Conservation (phyloP, 106 monocot species). For the Amphibolis antarctica region DNA sequence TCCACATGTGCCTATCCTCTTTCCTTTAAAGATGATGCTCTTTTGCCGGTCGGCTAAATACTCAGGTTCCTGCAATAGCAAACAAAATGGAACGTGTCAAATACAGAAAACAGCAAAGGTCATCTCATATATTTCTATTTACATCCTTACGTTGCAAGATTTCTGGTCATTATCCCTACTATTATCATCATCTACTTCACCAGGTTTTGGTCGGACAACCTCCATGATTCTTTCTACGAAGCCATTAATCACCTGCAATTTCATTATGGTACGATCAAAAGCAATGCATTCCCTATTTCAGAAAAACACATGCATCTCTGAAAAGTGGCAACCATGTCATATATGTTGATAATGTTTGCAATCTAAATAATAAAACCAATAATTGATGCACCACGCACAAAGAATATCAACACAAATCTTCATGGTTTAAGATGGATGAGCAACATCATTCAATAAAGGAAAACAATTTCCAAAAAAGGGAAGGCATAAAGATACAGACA, state of each 20-base stretch:
- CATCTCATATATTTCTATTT: background rate
- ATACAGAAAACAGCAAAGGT: background rate
- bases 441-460: too few species aligned
- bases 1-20: slow-evolving; percentile 9
- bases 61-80: slow-evolving; percentile 9
- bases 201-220: background rate
- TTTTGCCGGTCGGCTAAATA: slow-evolving; percentile 9
- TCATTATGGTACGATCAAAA: background rate
- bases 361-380: too few species aligned
- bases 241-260: slow-evolving; percentile 6
- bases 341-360: too few species aligned
- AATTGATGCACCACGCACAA: too few species aligned
- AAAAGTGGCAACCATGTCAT: too few species aligned
- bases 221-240: slow-evolving; percentile 13
- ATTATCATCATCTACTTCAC: background rate
- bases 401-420: too few species aligned
- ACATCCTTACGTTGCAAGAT: slow-evolving; percentile 6
- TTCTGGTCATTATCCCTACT: slow-evolving; percentile 2
- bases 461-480: too few species aligned
- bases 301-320: too few species aligned
- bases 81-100: background rate
- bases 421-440: too few species aligned
- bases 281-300: too few species aligned
- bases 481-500: too few species aligned
- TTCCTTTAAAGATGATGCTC: slow-evolving; percentile 9